Evolutionary conservation across 768 basidiomycete genomes (phyloP).

Genomic region (Boletus bicolor): DNA sequence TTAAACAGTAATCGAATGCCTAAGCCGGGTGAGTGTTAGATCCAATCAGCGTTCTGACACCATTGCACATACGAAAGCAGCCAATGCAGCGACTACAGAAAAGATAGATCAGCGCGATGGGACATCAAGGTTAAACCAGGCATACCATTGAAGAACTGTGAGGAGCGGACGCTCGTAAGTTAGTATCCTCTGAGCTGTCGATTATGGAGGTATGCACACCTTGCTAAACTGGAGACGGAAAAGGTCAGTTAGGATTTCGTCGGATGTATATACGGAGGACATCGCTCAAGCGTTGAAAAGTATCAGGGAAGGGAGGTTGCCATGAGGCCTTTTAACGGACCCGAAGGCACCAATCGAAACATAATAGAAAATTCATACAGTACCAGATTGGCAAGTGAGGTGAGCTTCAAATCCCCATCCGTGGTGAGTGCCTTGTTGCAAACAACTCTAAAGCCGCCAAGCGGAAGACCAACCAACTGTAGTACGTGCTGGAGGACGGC

Average conservation of each 20-base stretch:
- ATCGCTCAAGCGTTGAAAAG: not conserved
- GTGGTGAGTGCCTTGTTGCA: too few relatives aligned
- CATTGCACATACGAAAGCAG: slow-evolving; percentile 12
- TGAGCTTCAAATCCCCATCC: too few relatives aligned
- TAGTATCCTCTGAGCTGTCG: not conserved
- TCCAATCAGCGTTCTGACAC: not conserved
- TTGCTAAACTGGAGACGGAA: slow-evolving; percentile 20
- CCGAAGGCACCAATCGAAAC: not conserved
- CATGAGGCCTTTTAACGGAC: slow-evolving; percentile 2
- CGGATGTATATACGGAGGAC: not conserved
- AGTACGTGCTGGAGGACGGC: too few relatives aligned
- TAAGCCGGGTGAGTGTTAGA: not conserved
- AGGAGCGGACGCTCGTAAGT: not conserved
- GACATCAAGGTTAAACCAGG: not conserved
- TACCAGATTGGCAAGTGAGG: too few relatives aligned
- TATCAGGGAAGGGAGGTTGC: not conserved
- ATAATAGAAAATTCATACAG: too few relatives aligned
- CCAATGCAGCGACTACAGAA: slow-evolving; percentile 18
- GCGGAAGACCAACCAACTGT: too few relatives aligned
- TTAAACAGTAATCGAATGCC: slow-evolving; percentile 25
- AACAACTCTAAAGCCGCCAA: too few relatives aligned
- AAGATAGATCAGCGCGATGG: not conserved
- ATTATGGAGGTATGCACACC: slow-evolving; percentile 5
- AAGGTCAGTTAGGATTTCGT: slow-evolving; percentile 8
- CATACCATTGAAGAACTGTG: slow-evolving; percentile 22